Evolutionary conservation across 345 rosid genomes (phyloP).

Genomic region (Pugionium cornutum): DNA sequence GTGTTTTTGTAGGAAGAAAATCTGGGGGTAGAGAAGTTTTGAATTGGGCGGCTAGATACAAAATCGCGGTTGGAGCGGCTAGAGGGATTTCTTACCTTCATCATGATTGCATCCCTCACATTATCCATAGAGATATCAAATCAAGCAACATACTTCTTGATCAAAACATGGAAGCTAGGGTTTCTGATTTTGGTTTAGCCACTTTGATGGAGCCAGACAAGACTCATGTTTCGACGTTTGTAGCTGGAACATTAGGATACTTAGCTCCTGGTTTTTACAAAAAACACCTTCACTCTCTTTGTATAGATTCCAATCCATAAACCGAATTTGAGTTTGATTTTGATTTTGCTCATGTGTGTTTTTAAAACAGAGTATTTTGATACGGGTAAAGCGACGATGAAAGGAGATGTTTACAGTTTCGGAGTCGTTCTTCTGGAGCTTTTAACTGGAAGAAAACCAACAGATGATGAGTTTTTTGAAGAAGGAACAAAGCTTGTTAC

Average conservation of each 20-base stretch:
- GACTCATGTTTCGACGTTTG: constrained; percentile 80
- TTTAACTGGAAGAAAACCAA: constrained; percentile 72
- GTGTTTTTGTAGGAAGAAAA: constrained; percentile 50
- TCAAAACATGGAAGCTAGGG: constrained; percentile 77
- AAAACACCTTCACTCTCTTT: not conserved
- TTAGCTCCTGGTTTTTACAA: constrained; percentile 67
- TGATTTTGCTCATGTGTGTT: constrained; percentile 13
- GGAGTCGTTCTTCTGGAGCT: constrained; percentile 84
- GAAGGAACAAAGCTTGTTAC: constrained; percentile 90
- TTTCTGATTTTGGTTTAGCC: constrained; percentile 85
- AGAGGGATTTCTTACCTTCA: constrained; percentile 90
- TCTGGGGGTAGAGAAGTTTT: constrained; percentile 43
- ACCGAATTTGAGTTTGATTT: not conserved
- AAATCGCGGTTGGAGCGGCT: constrained; percentile 77
- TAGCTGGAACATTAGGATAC: constrained; percentile 89
- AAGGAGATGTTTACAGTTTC: constrained; percentile 86
- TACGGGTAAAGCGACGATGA: constrained; percentile 73
- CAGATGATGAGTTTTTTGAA: constrained; percentile 78
- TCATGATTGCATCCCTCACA: constrained; percentile 86
- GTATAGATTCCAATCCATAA: not conserved
- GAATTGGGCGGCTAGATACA: constrained; percentile 66
- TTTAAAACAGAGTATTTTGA: constrained; percentile 65
- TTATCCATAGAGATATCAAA: constrained; percentile 87
- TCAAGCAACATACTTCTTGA: constrained; percentile 82
- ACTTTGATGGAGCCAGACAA: constrained; percentile 77